Conservation (phyloP, 805 yeast species). For the Metschnikowia lunata region DNA sequence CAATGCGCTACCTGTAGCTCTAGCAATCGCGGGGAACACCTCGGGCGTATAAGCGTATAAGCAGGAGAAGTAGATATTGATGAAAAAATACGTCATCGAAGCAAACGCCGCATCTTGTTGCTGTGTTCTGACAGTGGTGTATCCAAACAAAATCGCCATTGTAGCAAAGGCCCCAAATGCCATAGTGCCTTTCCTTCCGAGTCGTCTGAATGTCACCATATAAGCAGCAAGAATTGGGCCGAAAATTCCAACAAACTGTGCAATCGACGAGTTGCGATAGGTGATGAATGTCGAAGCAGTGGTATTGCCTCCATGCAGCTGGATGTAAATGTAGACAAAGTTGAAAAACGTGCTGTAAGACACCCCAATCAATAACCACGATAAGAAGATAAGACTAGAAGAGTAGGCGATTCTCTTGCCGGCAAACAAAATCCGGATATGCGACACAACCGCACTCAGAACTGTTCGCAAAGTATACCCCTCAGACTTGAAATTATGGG, state of each 20-base stretch:
- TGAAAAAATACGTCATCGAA: slow-evolving; percentile 17
- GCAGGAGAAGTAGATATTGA: slow-evolving; percentile 25
- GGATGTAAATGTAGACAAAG: slow-evolving; percentile 10
- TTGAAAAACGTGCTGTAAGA: slow-evolving; percentile 8
- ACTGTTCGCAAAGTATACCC: slow-evolving; percentile 2
- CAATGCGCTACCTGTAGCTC: slow-evolving; percentile 36
- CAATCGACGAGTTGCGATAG: slow-evolving; percentile 9
- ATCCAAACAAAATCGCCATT: slow-evolving; percentile 21
- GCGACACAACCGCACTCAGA: background rate
- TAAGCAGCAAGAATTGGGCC: slow-evolving; percentile 8
- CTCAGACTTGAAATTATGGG: slow-evolving; percentile 1
- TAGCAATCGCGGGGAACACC: slow-evolving; percentile 31
- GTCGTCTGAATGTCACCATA: slow-evolving; percentile 16
- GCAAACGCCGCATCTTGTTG: slow-evolving; percentile 18
- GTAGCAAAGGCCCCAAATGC: slow-evolving; percentile 21
- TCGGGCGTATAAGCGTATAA: slow-evolving; percentile 35
- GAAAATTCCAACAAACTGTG: slow-evolving; percentile 8
- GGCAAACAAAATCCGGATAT: slow-evolving; percentile 4
- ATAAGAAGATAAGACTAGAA: slow-evolving; percentile 4
- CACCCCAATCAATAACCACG: slow-evolving; percentile 8
- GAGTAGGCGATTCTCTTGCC: slow-evolving; percentile 4
- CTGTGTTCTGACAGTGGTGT: slow-evolving; percentile 18
- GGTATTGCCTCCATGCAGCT: slow-evolving; percentile 9
- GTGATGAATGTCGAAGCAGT: slow-evolving; percentile 5
- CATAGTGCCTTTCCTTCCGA: slow-evolving; percentile 59